Conservation (phyloP, 116 monocot species). For the Cymodocea nodosa region DNA sequence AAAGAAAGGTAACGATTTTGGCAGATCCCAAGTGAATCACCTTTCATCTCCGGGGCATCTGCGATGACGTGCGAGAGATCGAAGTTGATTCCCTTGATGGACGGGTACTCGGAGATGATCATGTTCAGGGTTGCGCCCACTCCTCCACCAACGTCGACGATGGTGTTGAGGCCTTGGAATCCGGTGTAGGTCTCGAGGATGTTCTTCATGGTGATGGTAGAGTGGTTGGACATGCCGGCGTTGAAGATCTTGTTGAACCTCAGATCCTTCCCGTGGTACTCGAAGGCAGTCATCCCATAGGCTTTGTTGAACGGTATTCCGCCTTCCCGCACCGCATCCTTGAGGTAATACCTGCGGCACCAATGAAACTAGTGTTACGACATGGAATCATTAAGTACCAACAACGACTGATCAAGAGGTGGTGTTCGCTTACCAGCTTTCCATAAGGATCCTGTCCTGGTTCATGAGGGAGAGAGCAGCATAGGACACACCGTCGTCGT, state of each 20-base stretch:
- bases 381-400: no score
- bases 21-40: background rate
- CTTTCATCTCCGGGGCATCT: conserved; percentile 1
- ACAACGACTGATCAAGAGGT: background rate
- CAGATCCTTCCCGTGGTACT: conserved; percentile 33
- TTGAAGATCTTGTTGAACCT: conserved; percentile 22
- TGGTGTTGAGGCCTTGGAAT: conserved; percentile 6
- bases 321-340: conserved; percentile 38
- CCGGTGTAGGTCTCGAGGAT: conserved; percentile 12
- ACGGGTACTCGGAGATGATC: conserved; percentile 12
- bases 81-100: conserved; percentile 16
- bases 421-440: conserved; percentile 15
- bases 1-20: no score
- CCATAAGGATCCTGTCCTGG: background rate
- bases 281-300: conserved; percentile 34
- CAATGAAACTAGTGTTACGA: no score
- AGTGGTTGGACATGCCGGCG: conserved; percentile 19
- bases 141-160: background rate
- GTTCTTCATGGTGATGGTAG: conserved; percentile 20
- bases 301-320: conserved; percentile 23
- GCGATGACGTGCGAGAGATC: conserved; percentile 18
- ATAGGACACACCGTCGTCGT: conserved; percentile 11
- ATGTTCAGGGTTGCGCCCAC: conserved; percentile 12
- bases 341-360: conserved; percentile 37
- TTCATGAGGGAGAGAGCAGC: no score